phyloP scores from a whole-genome alignment of 108 stramenopile species.

The Cyclotella distinguenda region DNA sequence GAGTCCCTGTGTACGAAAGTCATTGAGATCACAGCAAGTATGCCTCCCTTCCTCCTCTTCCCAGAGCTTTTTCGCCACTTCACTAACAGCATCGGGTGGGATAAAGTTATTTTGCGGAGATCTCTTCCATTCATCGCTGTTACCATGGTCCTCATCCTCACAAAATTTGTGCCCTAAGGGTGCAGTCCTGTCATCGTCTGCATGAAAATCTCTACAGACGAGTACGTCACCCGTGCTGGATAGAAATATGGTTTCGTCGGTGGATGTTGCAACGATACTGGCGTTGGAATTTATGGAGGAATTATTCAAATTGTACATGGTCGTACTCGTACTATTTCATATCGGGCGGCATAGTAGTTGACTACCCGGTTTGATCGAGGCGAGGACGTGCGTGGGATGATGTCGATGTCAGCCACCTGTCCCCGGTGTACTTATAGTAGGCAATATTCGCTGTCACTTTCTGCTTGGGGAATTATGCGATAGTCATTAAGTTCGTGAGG shows the following conservation, averaged over 20 bases:
- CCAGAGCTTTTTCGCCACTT: not conserved
- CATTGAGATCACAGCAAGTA: not conserved
- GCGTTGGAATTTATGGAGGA: not conserved
- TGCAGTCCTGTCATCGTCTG: too few relatives aligned
- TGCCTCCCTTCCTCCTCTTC: not conserved
- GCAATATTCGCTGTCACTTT: too few relatives aligned
- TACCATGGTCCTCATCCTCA: conserved; percentile 9
- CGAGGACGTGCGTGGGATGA: too few relatives aligned
- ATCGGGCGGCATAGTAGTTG: too few relatives aligned
- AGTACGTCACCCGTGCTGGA: conserved; percentile 72
- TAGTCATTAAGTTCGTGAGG: too few relatives aligned
- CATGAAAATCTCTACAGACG: conserved; percentile 53
- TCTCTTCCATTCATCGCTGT: not conserved
- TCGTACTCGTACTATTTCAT: too few relatives aligned
- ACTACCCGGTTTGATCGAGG: too few relatives aligned
- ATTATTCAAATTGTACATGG: not conserved
- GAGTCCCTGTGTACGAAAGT: not conserved
- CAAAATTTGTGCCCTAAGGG: too few relatives aligned
- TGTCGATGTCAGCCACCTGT: too few relatives aligned
- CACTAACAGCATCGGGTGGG: not conserved
- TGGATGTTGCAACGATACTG: conserved; percentile 24
- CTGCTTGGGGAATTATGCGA: too few relatives aligned
- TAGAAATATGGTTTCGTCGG: conserved; percentile 61
- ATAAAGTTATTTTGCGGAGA: not conserved
- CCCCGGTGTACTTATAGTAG: too few relatives aligned